Evolutionary conservation across 31 red algal species (phyloP).

Genomic region (Asparagopsis taxiformis): DNA sequence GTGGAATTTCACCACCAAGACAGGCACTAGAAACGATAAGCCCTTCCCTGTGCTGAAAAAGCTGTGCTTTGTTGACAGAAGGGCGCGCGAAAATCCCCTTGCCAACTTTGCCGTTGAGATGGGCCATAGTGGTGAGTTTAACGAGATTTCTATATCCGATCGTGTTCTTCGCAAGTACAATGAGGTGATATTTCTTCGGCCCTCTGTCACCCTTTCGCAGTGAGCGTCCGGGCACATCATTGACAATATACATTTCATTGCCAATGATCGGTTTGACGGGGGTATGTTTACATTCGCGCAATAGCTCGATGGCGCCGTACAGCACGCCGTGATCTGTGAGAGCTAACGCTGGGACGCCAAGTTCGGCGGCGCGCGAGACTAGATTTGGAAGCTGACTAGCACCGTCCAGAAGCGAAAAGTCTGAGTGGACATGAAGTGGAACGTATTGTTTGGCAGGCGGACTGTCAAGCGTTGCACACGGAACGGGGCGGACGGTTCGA

Average conservation of each 20-base stretch:
- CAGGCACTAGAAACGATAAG: conserved; percentile 83
- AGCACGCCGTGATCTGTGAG: conserved; percentile 95
- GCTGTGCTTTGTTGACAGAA: conserved; percentile 86
- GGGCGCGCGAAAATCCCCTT: conserved; percentile 85
- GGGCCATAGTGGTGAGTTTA: conserved; percentile 73
- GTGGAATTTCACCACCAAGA: conserved; percentile 88
- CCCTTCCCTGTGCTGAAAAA: conserved; percentile 83
- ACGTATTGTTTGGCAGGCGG: conserved; percentile 49
- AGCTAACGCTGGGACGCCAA: conserved; percentile 81
- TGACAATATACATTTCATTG: conserved; percentile 94
- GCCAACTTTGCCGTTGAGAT: conserved; percentile 75
- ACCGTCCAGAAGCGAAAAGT: conserved; percentile 93
- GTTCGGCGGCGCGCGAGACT: conserved; percentile 61
- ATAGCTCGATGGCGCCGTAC: conserved; percentile 85
- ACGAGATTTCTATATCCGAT: conserved; percentile 84
- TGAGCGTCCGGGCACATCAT: conserved; percentile 11
- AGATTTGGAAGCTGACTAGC: conserved; percentile 80
- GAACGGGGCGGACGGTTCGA: no score
- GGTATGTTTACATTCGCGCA: conserved; percentile 36
- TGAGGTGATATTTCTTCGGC: conserved; percentile 79
- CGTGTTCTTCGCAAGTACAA: conserved; percentile 90
- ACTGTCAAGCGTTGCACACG: no score
- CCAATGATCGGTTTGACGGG: conserved; percentile 93
- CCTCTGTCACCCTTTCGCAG: neutral
- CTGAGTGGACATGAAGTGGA: conserved; percentile 92